Base-by-base conservation (phyloP, 768 basidiomycete genomes). In the Panellus pusillus region DNA sequence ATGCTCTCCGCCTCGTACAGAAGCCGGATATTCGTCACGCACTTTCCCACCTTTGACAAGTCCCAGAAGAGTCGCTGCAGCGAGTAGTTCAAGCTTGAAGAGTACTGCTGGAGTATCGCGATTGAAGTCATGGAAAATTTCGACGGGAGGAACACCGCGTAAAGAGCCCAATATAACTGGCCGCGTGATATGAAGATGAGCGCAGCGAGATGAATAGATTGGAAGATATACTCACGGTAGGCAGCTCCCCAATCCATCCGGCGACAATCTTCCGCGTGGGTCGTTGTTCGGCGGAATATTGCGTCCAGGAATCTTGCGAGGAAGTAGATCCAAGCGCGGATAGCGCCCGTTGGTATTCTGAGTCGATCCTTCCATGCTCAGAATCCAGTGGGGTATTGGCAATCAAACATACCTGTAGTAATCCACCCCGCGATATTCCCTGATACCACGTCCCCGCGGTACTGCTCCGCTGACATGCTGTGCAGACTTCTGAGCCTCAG, bases 121-220 rank as follows among this genome's bases (percentile, higher is more conserved):
- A 71, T 61, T 40, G 70, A 66, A 15, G 64, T 51, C 36, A 71
- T 52, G 15, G 70, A 67, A 14, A 69, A 35, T 12, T 51, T 62
- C 4, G 62, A 60, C 11, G 70, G 70, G 27, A 18, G 32, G 13
- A 64, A 39, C 28, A 71, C 48, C 11, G 68, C 65, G 29, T 62
- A 49, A 17, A 64, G 50, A n/a, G 65, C 68, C 49, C 49, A 50
- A 32, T 50, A 50, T 7, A 50, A 20, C 49, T 50, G 19, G 4
- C 32, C 32, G 32, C 13, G 37, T 17, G n/a, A 11, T 28, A 8
- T 17, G 19, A 24, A 31, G 3, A 15, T 17, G 17, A 2, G 24
- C 4, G 3, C 7, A 32, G 28, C 11, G 6, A 7, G 15, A 31
- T 35, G 44, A 17, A 13, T 3, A 32, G 28, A 12, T 1, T 44